Percentiles rank a stretch among this genome's conserved stretches.
Evolutionary conservation across 1,139 yeast genomes (phyloP).

Genomic region (Hyphopichia pseudoburtonii): DNA sequence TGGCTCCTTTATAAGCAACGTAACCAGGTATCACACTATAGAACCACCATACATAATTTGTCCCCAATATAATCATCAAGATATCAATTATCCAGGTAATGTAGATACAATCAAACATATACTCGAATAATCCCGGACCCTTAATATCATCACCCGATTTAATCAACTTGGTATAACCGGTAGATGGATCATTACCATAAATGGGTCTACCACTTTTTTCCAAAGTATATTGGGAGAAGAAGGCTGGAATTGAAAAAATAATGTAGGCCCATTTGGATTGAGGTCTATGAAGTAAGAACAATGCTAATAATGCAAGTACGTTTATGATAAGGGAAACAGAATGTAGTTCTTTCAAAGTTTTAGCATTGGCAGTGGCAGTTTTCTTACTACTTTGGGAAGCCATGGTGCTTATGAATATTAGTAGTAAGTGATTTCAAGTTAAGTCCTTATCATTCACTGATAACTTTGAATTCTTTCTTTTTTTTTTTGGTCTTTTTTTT

Average conservation of each 20-base stretch:
- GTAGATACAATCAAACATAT: constrained; percentile 73
- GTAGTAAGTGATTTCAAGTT: background rate
- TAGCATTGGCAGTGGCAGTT: constrained; percentile 58
- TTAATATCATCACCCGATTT: constrained; percentile 64
- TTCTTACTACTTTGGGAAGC: constrained; percentile 61
- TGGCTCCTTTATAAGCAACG: constrained; percentile 54
- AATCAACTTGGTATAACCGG: constrained; percentile 36
- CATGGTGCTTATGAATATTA: constrained; percentile 20
- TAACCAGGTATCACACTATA: constrained; percentile 48
- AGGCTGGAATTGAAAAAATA: constrained; percentile 58
- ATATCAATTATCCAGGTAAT: constrained; percentile 64
- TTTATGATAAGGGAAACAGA: constrained; percentile 45
- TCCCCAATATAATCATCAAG: constrained; percentile 54
- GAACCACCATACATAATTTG: constrained; percentile 63
- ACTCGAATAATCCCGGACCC: constrained; percentile 72
- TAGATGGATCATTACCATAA: constrained; percentile 38
- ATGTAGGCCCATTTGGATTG: constrained; percentile 48
- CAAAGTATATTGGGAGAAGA: constrained; percentile 53
- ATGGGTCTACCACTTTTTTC: constrained; percentile 70
- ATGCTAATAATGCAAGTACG: constrained; percentile 29
- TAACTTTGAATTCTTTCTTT: too few species aligned
- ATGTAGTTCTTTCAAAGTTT: constrained; percentile 58
- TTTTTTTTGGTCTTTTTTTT: background rate
- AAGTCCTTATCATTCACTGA: background rate
- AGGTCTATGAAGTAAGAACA: constrained; percentile 56